Percentiles rank a stretch among this genome's conserved stretches.
phyloP scores from a whole-genome alignment of 169 alveolate species.

The Plasmodium ovale region DNA sequence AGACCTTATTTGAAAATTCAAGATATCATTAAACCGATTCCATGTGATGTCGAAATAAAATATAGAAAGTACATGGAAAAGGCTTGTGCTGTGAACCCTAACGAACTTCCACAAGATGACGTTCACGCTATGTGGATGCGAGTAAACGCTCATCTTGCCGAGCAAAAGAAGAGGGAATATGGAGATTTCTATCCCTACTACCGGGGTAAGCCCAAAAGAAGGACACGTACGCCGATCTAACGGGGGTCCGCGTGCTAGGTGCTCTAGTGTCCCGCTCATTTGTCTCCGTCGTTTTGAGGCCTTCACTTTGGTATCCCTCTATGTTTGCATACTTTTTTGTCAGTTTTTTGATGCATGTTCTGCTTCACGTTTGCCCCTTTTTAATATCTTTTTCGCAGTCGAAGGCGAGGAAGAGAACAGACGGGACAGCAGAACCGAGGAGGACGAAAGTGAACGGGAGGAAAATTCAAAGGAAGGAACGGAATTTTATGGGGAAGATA shows the following conservation, averaged over 20 bases:
- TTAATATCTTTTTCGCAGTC: conserved; percentile 1
- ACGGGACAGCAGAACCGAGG: background rate
- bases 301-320: too few species aligned
- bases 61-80: conserved; percentile 85
- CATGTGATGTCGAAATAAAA: conserved; percentile 88
- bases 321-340: too few species aligned
- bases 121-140: conserved; percentile 92
- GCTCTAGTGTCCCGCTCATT: background rate
- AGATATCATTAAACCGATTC: conserved; percentile 88
- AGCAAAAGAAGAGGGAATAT: conserved; percentile 75
- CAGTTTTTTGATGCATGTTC: too few species aligned
- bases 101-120: conserved; percentile 90
- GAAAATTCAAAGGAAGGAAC: conserved; percentile 10
- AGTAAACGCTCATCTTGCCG: conserved; percentile 88
- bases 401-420: background rate
- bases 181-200: conserved; percentile 62
- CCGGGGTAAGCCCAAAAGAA: conserved; percentile 10
- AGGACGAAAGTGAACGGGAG: conserved; percentile 1
- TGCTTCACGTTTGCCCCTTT: background rate
- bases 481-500: background rate
- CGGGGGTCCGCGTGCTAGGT: background rate
- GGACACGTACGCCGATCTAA: background rate
- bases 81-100: conserved; percentile 88
- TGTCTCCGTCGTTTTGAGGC: too few species aligned
- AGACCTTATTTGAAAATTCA: conserved; percentile 87